Evolutionary conservation across 805 yeast species (phyloP).

Genomic region (Limtongia smithiae): DNA sequence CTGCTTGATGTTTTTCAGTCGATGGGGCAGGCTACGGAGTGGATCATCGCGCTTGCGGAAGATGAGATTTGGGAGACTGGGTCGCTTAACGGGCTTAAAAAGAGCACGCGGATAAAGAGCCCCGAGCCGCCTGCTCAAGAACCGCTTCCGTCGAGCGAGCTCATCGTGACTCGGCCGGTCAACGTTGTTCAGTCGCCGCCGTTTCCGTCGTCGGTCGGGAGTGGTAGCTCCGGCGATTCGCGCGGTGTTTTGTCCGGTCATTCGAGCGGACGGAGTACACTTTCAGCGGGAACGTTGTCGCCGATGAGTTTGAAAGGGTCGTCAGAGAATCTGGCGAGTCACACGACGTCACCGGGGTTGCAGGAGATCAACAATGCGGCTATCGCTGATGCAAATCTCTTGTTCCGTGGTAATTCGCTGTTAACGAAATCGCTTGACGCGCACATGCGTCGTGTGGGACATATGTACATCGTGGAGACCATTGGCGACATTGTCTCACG

Average conservation of each 20-base stretch:
- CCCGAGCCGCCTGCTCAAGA: no score
- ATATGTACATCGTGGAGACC: constrained; percentile 67
- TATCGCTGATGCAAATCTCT: constrained; percentile 45
- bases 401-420: constrained; percentile 82
- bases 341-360: neutral
- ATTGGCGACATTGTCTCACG: constrained; percentile 65
- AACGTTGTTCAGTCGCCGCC: no score
- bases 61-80: constrained; percentile 49
- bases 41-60: constrained; percentile 69
- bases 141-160: no score
- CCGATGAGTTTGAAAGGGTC: neutral
- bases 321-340: neutral
- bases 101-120: no score
- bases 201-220: no score
- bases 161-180: no score
- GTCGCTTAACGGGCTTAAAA: neutral
- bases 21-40: constrained; percentile 60
- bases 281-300: constrained; percentile 20
- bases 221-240: no score
- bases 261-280: constrained; percentile 5
- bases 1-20: constrained; percentile 73
- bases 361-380: constrained; percentile 10
- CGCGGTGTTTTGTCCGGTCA: no score
- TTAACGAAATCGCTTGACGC: constrained; percentile 77
- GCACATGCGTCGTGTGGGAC: constrained; percentile 73